A percentile compares a stretch with the other conserved stretches of the same genome.
phyloP scores from a whole-genome alignment of 345 rosid genomes.

The Acer campestre region DNA sequence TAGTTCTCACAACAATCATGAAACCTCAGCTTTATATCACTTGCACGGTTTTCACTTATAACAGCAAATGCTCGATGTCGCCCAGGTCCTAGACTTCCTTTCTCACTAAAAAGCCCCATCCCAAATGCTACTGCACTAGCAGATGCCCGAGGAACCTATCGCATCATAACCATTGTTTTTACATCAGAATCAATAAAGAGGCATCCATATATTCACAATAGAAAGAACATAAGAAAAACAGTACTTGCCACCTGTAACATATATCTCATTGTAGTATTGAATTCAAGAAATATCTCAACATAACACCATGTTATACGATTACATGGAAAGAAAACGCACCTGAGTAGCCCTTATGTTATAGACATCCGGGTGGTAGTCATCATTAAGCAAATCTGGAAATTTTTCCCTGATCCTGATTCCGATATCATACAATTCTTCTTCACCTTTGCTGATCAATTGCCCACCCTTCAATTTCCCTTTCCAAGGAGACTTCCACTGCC shows the following conservation, averaged over 20 bases:
- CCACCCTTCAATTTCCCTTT: constrained; percentile 82
- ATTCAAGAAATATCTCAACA: background rate
- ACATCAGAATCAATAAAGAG: background rate
- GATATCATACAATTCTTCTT: constrained; percentile 75
- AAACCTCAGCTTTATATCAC: constrained; percentile 81
- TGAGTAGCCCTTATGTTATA: constrained; percentile 80
- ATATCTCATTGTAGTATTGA: background rate
- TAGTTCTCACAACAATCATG: constrained; percentile 82
- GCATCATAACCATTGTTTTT: background rate
- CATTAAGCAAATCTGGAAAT: constrained; percentile 70
- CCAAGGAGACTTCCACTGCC: constrained; percentile 84
- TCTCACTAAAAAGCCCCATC: constrained; percentile 83
- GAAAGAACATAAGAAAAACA: background rate
- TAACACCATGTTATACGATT: background rate
- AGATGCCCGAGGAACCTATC: constrained; percentile 88
- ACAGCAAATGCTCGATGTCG: constrained; percentile 82
- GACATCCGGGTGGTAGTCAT: constrained; percentile 87
- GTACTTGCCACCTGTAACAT: background rate
- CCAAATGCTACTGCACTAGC: constrained; percentile 99
- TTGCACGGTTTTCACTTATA: constrained; percentile 89
- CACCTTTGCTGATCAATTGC: constrained; percentile 72
- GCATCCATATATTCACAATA: background rate
- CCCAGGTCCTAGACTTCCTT: constrained; percentile 82
- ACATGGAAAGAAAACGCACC: constrained; percentile 34
- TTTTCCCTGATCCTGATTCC: constrained; percentile 74